Conservation (phyloP, 257 asterid species). For the Solanum bukasovii region DNA sequence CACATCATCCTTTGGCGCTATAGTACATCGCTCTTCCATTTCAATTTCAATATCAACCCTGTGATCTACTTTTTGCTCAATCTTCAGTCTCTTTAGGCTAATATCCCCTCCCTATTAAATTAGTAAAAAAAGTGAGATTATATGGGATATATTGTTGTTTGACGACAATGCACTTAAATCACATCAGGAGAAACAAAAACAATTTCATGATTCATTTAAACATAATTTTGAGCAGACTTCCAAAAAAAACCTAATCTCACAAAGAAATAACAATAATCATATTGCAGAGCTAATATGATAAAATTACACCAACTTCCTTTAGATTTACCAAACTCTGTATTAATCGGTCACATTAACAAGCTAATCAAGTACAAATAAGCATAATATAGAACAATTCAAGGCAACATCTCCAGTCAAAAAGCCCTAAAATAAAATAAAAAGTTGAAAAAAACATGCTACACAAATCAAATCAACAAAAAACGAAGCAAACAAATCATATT, state of each 20-base stretch:
- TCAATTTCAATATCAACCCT: slow-evolving; percentile 23
- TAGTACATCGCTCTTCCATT: slow-evolving; percentile 17
- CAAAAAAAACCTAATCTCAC: neutral
- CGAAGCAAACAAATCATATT: neutral
- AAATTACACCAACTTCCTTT: neutral
- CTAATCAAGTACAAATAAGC: neutral
- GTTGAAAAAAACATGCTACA: neutral
- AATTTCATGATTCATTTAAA: neutral
- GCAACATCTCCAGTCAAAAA: neutral
- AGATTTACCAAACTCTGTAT: neutral
- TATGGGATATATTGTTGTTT: too few species aligned
- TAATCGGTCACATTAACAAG: neutral
- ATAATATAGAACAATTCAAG: neutral
- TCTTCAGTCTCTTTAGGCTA: slow-evolving; percentile 42
- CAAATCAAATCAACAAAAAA: neutral
- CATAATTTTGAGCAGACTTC: neutral
- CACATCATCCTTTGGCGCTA: slow-evolving; percentile 16
- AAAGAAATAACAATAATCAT: neutral
- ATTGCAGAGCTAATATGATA: neutral
- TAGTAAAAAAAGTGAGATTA: neutral
- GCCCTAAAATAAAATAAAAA: neutral
- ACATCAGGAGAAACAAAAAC: neutral
- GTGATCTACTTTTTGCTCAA: slow-evolving; percentile 42
- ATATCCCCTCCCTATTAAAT: slow-evolving; percentile 49
- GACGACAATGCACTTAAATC: neutral